Evolutionary conservation across 352 stramenopile species (phyloP), one percentile per base, ranked within the genome.

Genomic region (Phytophthora niederhauseri): DNA sequence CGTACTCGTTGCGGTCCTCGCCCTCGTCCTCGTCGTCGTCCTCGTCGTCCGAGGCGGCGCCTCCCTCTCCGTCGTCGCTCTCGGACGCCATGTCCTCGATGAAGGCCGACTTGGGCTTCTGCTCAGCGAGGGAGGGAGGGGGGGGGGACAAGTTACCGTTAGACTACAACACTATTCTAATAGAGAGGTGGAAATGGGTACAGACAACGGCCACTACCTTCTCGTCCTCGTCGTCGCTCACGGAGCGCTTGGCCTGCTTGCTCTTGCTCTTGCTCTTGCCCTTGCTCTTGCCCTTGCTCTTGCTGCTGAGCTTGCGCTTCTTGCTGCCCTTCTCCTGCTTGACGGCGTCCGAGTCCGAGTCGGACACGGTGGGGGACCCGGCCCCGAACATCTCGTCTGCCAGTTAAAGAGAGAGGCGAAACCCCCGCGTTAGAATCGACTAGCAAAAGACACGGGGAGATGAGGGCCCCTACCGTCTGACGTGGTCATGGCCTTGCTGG

Each of bases 71-170:
- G 57, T 95, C 89, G 38, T 95, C 89, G 43, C 90, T 97, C 58
- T 97, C 90, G 0, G 90, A 97, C 31, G 90, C 90, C 68, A 92
- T 87, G 51, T 97, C 90, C n/a, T 97, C 88, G 54, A 97, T 94
- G 43, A 96, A 96, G 6, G 85, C 79, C 8, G 85, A 93, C 59
- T 94, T 95, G 52, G 81, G 66, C 26, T 87, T 88, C 86, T 94
- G 49, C 26, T 69, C 15, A 17, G 5, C n/a, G n/a, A n/a, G n/a
- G n/a, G n/a, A n/a, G n/a, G n/a, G n/a, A n/a, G n/a, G n/a, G 3
- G 24, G 24, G 12, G 4, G 22, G 34, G 57, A 17, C 12, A 59
- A 53, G 38, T 31, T 55, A 65, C 45, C 49, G 41, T 57, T 45
- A 48, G 12, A 57, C 30, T 14, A 72, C 15, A 48, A 4, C 2